Evolutionary conservation across 2,329 filamentous ascomycete species (phyloP).

Genomic region (Cladophialophora psammophila): DNA sequence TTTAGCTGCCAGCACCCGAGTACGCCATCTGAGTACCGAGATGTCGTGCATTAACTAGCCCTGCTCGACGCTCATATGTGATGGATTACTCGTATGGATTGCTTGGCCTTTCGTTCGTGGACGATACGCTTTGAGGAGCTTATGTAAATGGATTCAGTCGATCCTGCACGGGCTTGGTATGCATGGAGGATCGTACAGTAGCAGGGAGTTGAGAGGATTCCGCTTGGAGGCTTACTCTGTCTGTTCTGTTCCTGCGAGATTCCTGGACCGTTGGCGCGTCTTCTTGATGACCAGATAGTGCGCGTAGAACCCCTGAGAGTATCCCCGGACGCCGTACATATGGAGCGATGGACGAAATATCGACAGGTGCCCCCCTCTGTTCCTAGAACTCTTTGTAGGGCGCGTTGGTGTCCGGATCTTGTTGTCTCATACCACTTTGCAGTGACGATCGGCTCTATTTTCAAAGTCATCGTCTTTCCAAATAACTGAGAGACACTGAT

Average conservation of each 20-base stretch:
- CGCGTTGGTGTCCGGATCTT: no score
- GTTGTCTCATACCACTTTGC: background rate
- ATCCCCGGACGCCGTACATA: no score
- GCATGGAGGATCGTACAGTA: background rate
- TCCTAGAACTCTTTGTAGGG: no score
- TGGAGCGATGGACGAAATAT: no score
- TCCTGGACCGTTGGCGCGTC: no score
- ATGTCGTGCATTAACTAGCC: slow-evolving; percentile 18
- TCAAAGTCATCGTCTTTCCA: background rate
- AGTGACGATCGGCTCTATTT: background rate
- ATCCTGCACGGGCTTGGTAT: background rate
- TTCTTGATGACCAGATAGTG: no score
- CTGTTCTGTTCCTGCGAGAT: no score
- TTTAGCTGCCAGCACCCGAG: background rate
- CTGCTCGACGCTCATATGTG: no score
- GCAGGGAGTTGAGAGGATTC: background rate
- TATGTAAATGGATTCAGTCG: background rate
- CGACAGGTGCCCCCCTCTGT: no score
- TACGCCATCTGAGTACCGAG: background rate
- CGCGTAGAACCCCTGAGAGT: no score
- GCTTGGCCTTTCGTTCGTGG: background rate
- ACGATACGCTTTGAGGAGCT: background rate
- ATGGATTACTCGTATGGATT: background rate
- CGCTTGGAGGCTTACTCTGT: background rate
- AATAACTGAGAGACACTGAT: background rate